Conservation (phyloP, 1,139 yeast genomes). For the Diutina siamensis region DNA sequence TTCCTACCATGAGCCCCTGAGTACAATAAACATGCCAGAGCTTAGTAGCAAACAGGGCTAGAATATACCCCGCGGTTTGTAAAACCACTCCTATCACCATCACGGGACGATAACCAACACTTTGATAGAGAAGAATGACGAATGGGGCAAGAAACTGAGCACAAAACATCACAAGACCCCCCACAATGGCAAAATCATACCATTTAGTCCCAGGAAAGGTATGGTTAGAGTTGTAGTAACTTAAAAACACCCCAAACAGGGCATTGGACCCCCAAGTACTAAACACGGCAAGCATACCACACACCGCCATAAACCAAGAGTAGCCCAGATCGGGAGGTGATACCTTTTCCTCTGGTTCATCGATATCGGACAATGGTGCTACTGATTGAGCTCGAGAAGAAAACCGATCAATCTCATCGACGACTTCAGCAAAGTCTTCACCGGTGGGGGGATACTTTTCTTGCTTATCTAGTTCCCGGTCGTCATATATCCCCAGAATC, state of each 20-base stretch:
- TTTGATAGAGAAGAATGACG: slow-evolving; percentile 21
- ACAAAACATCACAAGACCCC: slow-evolving; percentile 49
- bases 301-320: slow-evolving; percentile 52
- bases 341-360: slow-evolving; percentile 7
- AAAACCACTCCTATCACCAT: slow-evolving; percentile 33
- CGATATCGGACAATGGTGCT: slow-evolving; percentile 8
- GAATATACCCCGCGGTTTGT: slow-evolving; percentile 45
- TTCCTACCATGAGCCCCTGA: slow-evolving; percentile 57
- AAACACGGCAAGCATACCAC: slow-evolving; percentile 25
- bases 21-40: slow-evolving; percentile 58
- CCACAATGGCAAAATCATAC: slow-evolving; percentile 56
- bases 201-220: slow-evolving; percentile 46
- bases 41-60: slow-evolving; percentile 53
- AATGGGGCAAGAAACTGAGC: slow-evolving; percentile 53
- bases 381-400: slow-evolving; percentile 12
- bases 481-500: slow-evolving; percentile 23
- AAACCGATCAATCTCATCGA: background rate
- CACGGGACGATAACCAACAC: slow-evolving; percentile 19
- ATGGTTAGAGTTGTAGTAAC: slow-evolving; percentile 35
- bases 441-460: slow-evolving; percentile 7
- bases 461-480: slow-evolving; percentile 15
- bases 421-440: background rate
- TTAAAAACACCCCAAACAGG: slow-evolving; percentile 56
- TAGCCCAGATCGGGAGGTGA: slow-evolving; percentile 47
- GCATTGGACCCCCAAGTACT: slow-evolving; percentile 72